Conservation (phyloP, 192 early-diverging fungal genomes). For the Gryganskiella cystojenkinii region DNA sequence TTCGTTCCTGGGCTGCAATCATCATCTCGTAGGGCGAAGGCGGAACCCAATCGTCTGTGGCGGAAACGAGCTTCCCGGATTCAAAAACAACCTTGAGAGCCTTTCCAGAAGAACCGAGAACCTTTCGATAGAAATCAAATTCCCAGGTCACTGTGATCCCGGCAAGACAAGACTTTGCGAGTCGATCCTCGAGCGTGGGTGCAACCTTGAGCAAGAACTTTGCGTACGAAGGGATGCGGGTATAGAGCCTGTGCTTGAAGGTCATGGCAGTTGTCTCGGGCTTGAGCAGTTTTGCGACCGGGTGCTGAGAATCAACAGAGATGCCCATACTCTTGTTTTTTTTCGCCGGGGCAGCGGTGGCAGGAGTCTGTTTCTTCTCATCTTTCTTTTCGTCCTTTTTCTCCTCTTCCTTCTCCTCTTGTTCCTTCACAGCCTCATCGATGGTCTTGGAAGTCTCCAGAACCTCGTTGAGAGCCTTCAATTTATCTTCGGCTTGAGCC, state of each 20-base stretch:
- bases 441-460: too few relatives aligned
- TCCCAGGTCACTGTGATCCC: slow-evolving; percentile 23
- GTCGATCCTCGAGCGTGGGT: slow-evolving; percentile 27
- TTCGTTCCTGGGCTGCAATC: slow-evolving; percentile 15
- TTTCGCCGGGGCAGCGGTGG: background rate
- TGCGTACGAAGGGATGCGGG: slow-evolving; percentile 38
- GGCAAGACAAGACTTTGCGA: slow-evolving; percentile 24
- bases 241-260: slow-evolving; percentile 3
- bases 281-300: slow-evolving; percentile 14
- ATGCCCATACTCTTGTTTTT: slow-evolving; percentile 1
- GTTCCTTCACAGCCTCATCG: background rate
- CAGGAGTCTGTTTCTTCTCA: background rate
- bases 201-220: slow-evolving; percentile 41
- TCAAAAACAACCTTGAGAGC: slow-evolving; percentile 29
- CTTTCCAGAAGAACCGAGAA: slow-evolving; percentile 11
- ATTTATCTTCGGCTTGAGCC: background rate
- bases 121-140: slow-evolving; percentile 27
- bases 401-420: background rate
- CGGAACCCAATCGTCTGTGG: slow-evolving; percentile 16
- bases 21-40: slow-evolving; percentile 8
- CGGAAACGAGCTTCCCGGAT: slow-evolving; percentile 21
- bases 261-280: background rate
- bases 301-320: slow-evolving; percentile 11
- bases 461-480: background rate
- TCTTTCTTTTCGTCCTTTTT: background rate